Evolutionary conservation across 768 basidiomycete species (phyloP).

Genomic region (Trichaptum fuscoviolaceum): DNA sequence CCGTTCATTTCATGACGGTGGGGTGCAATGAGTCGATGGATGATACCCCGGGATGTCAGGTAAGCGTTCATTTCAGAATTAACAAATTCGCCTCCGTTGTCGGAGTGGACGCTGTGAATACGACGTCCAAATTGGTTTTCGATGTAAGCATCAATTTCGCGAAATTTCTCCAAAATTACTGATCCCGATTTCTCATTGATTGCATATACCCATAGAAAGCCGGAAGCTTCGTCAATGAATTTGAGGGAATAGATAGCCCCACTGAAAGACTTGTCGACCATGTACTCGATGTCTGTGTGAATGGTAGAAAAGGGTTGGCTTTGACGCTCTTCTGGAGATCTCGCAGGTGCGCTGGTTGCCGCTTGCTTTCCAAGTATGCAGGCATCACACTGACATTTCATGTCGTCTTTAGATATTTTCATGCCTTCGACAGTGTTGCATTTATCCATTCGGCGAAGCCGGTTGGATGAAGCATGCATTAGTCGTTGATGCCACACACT

Average conservation of each 20-base stretch:
- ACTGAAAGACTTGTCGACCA: not conserved
- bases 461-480: not conserved
- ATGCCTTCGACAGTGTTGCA: not conserved
- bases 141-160: not conserved
- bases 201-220: conserved; percentile 5
- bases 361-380: conserved; percentile 1
- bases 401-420: not conserved
- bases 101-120: conserved; percentile 14
- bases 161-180: not conserved
- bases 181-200: not conserved
- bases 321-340: not conserved
- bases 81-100: conserved; percentile 26
- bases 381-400: not conserved
- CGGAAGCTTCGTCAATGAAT: not conserved
- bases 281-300: not conserved
- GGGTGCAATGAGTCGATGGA: conserved; percentile 19
- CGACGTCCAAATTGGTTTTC: not conserved
- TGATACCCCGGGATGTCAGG: conserved; percentile 19
- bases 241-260: not conserved
- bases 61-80: conserved; percentile 18
- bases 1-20: conserved; percentile 29
- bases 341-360: not conserved
- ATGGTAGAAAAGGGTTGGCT: not conserved
- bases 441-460: not conserved
- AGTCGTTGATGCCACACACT: not conserved